These are phyloP conservation scores for Ashbya aceris DNA, from an alignment of 1,139 yeast species.

Conservation along the genomic window DNA sequence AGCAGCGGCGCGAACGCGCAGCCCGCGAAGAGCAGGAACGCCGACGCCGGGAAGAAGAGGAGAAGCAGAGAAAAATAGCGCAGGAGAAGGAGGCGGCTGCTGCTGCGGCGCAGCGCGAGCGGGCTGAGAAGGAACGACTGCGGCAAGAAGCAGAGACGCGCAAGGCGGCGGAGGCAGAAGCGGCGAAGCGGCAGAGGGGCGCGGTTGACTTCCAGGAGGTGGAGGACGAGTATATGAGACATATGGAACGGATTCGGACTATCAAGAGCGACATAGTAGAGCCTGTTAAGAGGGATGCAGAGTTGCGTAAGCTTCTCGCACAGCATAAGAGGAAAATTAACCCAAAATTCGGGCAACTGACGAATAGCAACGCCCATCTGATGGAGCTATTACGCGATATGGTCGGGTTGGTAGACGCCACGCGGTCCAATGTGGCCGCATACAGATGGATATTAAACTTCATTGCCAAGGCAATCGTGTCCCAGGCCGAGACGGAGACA, in stretches of 20 bases:
- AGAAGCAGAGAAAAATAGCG: conserved; percentile 11
- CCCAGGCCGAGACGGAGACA: conserved; percentile 91
- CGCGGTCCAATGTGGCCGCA: conserved; percentile 41
- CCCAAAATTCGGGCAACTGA: conserved; percentile 86
- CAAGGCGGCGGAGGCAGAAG: conserved; percentile 6
- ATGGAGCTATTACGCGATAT: conserved; percentile 44
- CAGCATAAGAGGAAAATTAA: conserved; percentile 63
- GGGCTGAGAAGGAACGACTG: conserved; percentile 6
- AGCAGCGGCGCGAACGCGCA: conserved; percentile 11
- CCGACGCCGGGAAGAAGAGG: conserved; percentile 12
- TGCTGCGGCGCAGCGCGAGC: conserved; percentile 10
- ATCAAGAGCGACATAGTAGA: conserved; percentile 53
- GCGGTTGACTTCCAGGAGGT: conserved; percentile 36
- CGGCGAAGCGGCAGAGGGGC: conserved; percentile 9
- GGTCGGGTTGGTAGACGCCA: conserved; percentile 37
- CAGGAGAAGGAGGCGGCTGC: conserved; percentile 11
- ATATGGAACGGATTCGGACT: conserved; percentile 46
- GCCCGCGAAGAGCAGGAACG: conserved; percentile 12
- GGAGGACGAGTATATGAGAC: conserved; percentile 40
- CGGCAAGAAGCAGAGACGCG: conserved; percentile 9
- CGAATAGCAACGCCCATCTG: conserved; percentile 59
- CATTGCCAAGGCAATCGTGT: conserved; percentile 73
- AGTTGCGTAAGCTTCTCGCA: conserved; percentile 33
- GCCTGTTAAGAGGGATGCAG: conserved; percentile 40
- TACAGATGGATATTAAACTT: conserved; percentile 71